Base-by-base conservation (phyloP, 495 filamentous ascomycete species). In the Podospora pseudopauciseta region DNA sequence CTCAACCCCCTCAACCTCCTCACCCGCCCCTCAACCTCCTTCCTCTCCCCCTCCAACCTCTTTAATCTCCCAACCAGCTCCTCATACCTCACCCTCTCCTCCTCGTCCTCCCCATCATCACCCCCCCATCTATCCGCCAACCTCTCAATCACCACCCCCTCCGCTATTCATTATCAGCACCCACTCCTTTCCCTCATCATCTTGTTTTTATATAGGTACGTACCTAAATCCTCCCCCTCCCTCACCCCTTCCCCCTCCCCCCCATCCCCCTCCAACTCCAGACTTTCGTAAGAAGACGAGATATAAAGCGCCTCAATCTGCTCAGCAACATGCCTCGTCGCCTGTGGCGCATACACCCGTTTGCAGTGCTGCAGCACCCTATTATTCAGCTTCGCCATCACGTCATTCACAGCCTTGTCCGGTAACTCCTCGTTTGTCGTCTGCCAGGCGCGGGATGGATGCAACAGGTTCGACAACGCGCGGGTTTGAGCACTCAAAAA, bases 231-330 rank as follows among this genome's bases (percentile, higher is more conserved):
- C 16, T 15, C 34, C 9, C 32, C 27, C 11, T 77, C 70, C 19
- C 66, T 78, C 3, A 70, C 65, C 18, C 72, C 78, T 58, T 77
- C 64, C 16, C 68, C 74, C 23, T 68, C 66, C 1, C 78, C 73
- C n/a, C 67, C 64, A 0, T 80, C 74, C 5, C 67, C 82, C 5
- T 81, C 85, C 23, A 23, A 23, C 23, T 23, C 23, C 23, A 23
- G 23, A 23, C 23, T 23, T 23, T 23, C 1, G 23, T 23, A 23
- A 23, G 23, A 23, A 23, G 23, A 23, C 1, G 23, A 23, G 23
- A 87, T 88, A 73, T 94, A 95, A 63, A 94, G 77, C 63, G 78
- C 80, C 71, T 93, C 88, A 57, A 96, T 88, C 81, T 96, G 92
- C 77, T 93, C 90, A 26, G 91, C 92, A 55, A 96, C 86, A 79